phyloP scores from a whole-genome alignment of 345 rosid genomes.

The Boechera divaricarpa region DNA sequence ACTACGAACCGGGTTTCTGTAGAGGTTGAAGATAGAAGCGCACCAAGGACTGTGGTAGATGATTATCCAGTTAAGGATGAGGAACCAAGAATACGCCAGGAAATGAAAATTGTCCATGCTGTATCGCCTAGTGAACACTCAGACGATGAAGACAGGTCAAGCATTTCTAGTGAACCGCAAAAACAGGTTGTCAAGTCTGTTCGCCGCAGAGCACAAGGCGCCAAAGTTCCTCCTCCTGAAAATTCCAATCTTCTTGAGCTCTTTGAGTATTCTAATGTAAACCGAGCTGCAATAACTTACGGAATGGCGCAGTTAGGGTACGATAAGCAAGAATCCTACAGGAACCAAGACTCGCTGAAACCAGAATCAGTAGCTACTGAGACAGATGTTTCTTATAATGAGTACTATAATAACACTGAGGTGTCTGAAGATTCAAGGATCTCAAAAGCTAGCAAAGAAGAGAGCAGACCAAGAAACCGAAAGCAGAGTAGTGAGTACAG shows the following conservation, averaged over 20 bases:
- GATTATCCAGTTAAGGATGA: conserved; percentile 30
- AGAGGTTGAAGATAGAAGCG: conserved; percentile 29
- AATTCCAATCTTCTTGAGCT: conserved; percentile 54
- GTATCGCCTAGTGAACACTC: conserved; percentile 39
- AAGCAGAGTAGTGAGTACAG: conserved; percentile 51
- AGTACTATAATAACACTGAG: conserved; percentile 39
- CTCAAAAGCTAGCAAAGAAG: conserved; percentile 44
- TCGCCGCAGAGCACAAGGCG: conserved; percentile 44
- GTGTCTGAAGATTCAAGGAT: conserved; percentile 53
- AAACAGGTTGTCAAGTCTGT: conserved; percentile 39
- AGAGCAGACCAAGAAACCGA: conserved; percentile 43
- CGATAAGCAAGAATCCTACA: conserved; percentile 45
- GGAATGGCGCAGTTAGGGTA: conserved; percentile 45
- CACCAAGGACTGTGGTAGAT: conserved; percentile 23
- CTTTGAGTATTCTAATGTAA: conserved; percentile 48
- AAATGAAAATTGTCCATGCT: conserved; percentile 36
- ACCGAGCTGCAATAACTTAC: conserved; percentile 42
- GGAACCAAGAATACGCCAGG: conserved; percentile 29
- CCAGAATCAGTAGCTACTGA: conserved; percentile 47
- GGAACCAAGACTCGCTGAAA: conserved; percentile 52
- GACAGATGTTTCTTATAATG: conserved; percentile 54
- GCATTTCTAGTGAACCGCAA: conserved; percentile 33
- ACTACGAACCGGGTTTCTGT: conserved; percentile 15
- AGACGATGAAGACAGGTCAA: conserved; percentile 45
- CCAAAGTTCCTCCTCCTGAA: conserved; percentile 34